Base-by-base conservation (phyloP, 2,329 filamentous ascomycete genomes). In the Lasiodiplodia citricola region DNA sequence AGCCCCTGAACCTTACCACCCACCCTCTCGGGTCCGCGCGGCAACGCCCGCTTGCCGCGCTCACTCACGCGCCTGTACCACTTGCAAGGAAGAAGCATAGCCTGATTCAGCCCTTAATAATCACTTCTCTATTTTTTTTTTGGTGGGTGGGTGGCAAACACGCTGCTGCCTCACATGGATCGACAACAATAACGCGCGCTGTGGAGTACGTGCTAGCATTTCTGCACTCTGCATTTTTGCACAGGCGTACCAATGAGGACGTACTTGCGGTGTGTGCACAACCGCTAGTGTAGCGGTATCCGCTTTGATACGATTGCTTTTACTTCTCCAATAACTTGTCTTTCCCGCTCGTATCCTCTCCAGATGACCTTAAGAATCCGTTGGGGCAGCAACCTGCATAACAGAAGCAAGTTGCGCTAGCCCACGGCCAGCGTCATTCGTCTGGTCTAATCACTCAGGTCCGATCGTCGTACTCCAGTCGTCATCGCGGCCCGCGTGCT, bases 11-110 rank as follows among this genome's bases (percentile, higher is more conserved):
- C 14, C 21, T 51, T n/a, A 28, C 58, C 23, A 63, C 18, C 58
- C 58, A 60, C 38, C 23, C 57, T 8, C 37, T 63, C 41, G 58
- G 58, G 41, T 28, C 41, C 28, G 16, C 58, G 58, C 58, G 58
- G 58, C 58, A 63, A 16, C 25, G 41, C 58, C 58, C 41, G 58
- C 41, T 14, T 28, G 21, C 28, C 28, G 23, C 52, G 28, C 55
- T 37, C 31, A 47, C 44, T 21, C 44, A 47, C 18, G 44, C 44
- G 44, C 44, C 44, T n/a, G n/a, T 47, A n/a, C 37, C 54, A 31
- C 52, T 55, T 28, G 52, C 8, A 25, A 56, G 13, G 14, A 28
- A n/a, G 10, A 31, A 31, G 37, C 55, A 23, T 35, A 38, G 52
- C 52, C 16, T n/a, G 6, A n/a, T 47, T 21, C 18, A 21, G 8